A percentile compares a stretch with the other conserved stretches of the same genome.
Conservation (phyloP, 805 yeast genomes). For the Millerago galiae region DNA sequence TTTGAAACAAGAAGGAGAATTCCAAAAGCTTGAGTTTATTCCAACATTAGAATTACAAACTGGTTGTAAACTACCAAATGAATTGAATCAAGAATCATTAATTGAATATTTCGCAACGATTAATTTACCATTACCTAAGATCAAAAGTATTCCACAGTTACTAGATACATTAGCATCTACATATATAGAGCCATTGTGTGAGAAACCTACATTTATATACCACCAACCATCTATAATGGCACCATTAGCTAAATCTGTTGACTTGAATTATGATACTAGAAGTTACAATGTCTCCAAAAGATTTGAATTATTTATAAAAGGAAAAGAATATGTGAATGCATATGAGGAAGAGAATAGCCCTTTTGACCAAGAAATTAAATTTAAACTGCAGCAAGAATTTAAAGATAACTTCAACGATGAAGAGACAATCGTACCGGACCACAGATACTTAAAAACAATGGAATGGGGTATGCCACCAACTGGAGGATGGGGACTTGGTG, state of each 20-base stretch:
- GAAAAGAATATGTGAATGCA: slow-evolving; percentile 82
- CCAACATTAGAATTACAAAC: slow-evolving; percentile 52
- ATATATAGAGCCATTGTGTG: slow-evolving; percentile 61
- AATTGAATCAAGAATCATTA: slow-evolving; percentile 35
- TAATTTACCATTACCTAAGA: slow-evolving; percentile 26
- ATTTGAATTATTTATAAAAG: slow-evolving; percentile 78
- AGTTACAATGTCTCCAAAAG: slow-evolving; percentile 48
- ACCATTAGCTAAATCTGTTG: slow-evolving; percentile 74
- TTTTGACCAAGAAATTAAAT: slow-evolving; percentile 56
- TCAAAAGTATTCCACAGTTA: slow-evolving; percentile 48
- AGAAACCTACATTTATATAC: slow-evolving; percentile 62
- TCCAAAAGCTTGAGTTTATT: slow-evolving; percentile 55
- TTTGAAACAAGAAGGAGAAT: slow-evolving; percentile 11
- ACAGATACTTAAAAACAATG: slow-evolving; percentile 65
- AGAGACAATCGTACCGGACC: slow-evolving; percentile 68
- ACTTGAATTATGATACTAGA: slow-evolving; percentile 24
- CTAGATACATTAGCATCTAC: slow-evolving; percentile 56
- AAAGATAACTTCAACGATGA: slow-evolving; percentile 44
- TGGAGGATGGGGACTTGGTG: slow-evolving; percentile 97
- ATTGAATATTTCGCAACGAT: slow-evolving; percentile 30
- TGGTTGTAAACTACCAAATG: slow-evolving; percentile 42
- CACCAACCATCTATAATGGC: slow-evolving; percentile 84
- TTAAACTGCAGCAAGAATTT: slow-evolving; percentile 47
- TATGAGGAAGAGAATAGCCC: slow-evolving; percentile 97
- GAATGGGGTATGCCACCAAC: slow-evolving; percentile 96